These are phyloP conservation scores for Groenewaldozyma tartarivorans DNA, from an alignment of 805 yeast genomes.

Conservation along the genomic window DNA sequence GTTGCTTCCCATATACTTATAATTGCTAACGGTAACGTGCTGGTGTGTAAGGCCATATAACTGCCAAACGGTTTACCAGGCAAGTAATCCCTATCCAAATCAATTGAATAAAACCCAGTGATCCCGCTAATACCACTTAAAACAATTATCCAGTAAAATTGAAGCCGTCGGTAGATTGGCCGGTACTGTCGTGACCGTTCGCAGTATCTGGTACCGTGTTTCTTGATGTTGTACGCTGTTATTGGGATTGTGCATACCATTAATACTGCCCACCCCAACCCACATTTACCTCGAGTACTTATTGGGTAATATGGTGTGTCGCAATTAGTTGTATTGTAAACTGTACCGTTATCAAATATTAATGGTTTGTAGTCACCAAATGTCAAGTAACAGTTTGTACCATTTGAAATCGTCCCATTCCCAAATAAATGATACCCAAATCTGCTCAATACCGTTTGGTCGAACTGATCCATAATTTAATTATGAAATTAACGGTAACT, in stretches of 20 bases:
- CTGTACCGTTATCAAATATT: slow-evolving; percentile 18
- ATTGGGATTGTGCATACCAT: slow-evolving; percentile 15
- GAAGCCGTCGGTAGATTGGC: slow-evolving; percentile 19
- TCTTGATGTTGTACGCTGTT: slow-evolving; percentile 20
- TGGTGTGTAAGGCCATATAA: slow-evolving; percentile 18
- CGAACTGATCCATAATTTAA: slow-evolving; percentile 16
- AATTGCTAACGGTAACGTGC: slow-evolving; percentile 16
- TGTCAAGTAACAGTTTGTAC: slow-evolving; percentile 19
- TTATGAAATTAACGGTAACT: too few species aligned
- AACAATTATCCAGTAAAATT: slow-evolving; percentile 24
- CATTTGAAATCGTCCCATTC: slow-evolving; percentile 24
- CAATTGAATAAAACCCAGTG: slow-evolving; percentile 24
- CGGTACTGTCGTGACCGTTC: slow-evolving; percentile 15
- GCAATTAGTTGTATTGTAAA: slow-evolving; percentile 17
- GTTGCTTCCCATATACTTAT: slow-evolving; percentile 21
- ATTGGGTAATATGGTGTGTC: slow-evolving; percentile 19
- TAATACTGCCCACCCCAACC: slow-evolving; percentile 18
- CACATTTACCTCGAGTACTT: slow-evolving; percentile 19
- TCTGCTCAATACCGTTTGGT: slow-evolving; percentile 14
- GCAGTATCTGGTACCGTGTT: slow-evolving; percentile 19
- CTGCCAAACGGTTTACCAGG: slow-evolving; percentile 19
- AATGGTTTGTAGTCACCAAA: slow-evolving; percentile 19
- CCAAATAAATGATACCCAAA: slow-evolving; percentile 17
- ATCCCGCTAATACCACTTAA: slow-evolving; percentile 18
- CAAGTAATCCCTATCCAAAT: slow-evolving; percentile 22